phyloP scores from a whole-genome alignment of 805 yeast genomes.

The Ogataea corticis region DNA sequence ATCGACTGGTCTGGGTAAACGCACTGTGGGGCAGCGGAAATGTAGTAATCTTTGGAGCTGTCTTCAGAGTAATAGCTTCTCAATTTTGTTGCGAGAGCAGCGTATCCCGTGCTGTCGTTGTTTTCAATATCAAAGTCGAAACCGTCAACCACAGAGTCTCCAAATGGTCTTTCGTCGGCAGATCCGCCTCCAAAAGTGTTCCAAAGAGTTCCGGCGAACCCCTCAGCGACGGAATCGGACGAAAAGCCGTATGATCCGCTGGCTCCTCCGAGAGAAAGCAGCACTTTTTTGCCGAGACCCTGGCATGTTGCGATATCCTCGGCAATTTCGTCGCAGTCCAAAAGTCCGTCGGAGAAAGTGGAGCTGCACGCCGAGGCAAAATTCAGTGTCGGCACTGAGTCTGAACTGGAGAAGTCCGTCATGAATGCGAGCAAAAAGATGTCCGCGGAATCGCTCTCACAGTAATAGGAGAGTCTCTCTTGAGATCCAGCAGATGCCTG shows the following conservation, averaged over 20 bases:
- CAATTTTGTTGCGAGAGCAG: constrained; percentile 54
- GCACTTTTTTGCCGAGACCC: constrained; percentile 68
- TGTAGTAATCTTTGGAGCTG: constrained; percentile 58
- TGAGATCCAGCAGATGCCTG: constrained; percentile 72
- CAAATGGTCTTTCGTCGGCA: constrained; percentile 55
- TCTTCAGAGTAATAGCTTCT: constrained; percentile 40
- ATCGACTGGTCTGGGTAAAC: constrained; percentile 73
- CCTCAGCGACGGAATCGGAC: constrained; percentile 53
- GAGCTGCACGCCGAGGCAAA: constrained; percentile 54
- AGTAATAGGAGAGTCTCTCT: constrained; percentile 52
- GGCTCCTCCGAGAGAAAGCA: constrained; percentile 81
- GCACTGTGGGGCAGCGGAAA: constrained; percentile 94
- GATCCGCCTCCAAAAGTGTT: constrained; percentile 63
- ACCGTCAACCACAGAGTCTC: constrained; percentile 77
- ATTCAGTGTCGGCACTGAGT: constrained; percentile 46
- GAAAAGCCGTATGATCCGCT: constrained; percentile 55
- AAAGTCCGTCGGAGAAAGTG: constrained; percentile 43
- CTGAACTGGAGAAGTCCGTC: constrained; percentile 51
- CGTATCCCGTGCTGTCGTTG: constrained; percentile 61
- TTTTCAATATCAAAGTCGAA: constrained; percentile 77
- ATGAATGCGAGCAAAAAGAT: constrained; percentile 73
- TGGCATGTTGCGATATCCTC: constrained; percentile 77
- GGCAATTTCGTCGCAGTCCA: constrained; percentile 45
- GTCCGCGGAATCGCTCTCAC: constrained; percentile 69
- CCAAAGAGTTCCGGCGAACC: constrained; percentile 61